These are phyloP conservation scores for Hirsutella thompsonii DNA, from an alignment of 2,329 filamentous ascomycete species.

Conservation along the genomic window DNA sequence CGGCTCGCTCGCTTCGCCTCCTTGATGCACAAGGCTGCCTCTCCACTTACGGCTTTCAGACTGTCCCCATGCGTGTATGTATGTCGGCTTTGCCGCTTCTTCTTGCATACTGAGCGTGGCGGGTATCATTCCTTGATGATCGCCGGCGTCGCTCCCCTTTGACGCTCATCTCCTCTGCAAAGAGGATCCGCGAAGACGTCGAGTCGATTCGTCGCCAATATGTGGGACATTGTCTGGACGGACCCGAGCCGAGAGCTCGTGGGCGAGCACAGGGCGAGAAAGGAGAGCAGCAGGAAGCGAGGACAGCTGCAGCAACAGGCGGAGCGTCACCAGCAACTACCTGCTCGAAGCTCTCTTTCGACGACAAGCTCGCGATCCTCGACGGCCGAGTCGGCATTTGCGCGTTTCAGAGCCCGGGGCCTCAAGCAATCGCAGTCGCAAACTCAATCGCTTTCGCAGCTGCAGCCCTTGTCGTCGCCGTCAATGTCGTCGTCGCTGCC, in stretches of 20 bases:
- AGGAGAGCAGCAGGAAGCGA: conserved; percentile 11
- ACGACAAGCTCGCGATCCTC: conserved; percentile 30
- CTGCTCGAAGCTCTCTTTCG: conserved; percentile 13
- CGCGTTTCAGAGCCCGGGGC: conserved; percentile 29
- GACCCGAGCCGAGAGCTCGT: conserved; percentile 40
- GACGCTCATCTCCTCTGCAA: too few relatives aligned
- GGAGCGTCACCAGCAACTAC: neutral
- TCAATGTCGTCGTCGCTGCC: too few relatives aligned
- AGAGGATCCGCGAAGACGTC: too few relatives aligned
- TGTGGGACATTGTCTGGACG: conserved; percentile 49
- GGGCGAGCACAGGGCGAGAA: conserved; percentile 37
- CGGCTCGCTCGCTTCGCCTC: too few relatives aligned
- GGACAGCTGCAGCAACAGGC: neutral
- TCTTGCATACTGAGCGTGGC: too few relatives aligned
- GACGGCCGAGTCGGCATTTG: conserved; percentile 22
- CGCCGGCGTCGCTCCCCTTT: too few relatives aligned
- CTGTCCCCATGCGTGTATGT: too few relatives aligned
- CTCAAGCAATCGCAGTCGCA: conserved; percentile 7
- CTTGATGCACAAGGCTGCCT: too few relatives aligned
- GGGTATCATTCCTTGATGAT: too few relatives aligned
- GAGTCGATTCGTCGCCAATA: conserved; percentile 11
- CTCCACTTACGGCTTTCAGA: too few relatives aligned
- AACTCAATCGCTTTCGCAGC: too few relatives aligned
- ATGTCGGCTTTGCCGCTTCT: too few relatives aligned
- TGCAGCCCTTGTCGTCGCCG: neutral